phyloP scores from a whole-genome alignment of 345 rosid species.

The Rhodomyrtus tomentosa region DNA sequence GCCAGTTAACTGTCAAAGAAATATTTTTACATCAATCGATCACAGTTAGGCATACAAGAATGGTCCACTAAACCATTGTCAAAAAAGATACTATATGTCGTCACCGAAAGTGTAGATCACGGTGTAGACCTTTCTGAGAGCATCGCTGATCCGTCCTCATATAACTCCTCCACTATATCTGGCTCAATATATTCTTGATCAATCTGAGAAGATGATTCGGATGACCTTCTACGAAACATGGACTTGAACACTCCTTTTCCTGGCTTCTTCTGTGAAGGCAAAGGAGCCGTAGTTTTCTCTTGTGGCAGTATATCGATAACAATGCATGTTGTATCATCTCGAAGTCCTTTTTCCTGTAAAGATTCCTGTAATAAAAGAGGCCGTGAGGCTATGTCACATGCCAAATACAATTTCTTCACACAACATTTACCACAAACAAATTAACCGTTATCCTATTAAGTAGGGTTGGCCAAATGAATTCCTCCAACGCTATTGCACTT shows the following conservation, averaged over 20 bases:
- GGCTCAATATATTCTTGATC: slow-evolving; percentile 66
- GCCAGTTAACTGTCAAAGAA: neutral
- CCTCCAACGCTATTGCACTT: neutral
- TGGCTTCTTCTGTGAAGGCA: slow-evolving; percentile 60
- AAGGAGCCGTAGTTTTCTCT: slow-evolving; percentile 68
- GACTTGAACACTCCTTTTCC: slow-evolving; percentile 80
- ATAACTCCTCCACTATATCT: slow-evolving; percentile 81
- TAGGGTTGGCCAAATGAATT: neutral
- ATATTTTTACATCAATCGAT: neutral
- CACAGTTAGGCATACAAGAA: neutral
- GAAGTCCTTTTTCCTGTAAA: slow-evolving; percentile 65
- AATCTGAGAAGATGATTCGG: slow-evolving; percentile 59
- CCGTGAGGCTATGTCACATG: neutral
- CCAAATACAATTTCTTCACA: neutral
- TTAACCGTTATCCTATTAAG: neutral
- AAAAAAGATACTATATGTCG: neutral
- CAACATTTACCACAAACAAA: neutral
- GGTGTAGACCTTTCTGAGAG: slow-evolving; percentile 87
- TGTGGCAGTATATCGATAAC: slow-evolving; percentile 77
- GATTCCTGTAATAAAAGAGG: slow-evolving; percentile 58
- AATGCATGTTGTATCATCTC: slow-evolving; percentile 98
- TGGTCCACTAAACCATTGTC: neutral
- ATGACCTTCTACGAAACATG: slow-evolving; percentile 68
- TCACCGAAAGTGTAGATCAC: neutral
- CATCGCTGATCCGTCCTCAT: slow-evolving; percentile 94